A percentile compares a stretch with the other conserved stretches of the same genome.
Conservation (phyloP, 73 alveolate species). For the Paramecium primaurelia region DNA sequence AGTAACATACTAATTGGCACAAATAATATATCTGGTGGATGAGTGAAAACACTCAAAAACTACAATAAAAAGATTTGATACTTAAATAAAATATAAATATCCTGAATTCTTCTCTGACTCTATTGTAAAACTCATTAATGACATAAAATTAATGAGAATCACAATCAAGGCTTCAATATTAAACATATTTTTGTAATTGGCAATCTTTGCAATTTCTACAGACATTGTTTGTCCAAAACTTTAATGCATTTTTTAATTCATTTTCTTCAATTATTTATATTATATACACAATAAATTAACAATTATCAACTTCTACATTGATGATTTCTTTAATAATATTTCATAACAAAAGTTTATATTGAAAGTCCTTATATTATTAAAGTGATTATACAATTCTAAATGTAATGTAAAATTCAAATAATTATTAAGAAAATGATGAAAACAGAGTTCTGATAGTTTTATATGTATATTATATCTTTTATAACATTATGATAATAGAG, state of each 20-base stretch:
- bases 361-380: background rate
- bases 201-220: background rate
- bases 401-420: background rate
- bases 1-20: background rate
- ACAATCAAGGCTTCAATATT: background rate
- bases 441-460: background rate
- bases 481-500: background rate
- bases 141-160: background rate
- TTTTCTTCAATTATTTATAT: background rate
- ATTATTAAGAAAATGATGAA: background rate
- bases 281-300: background rate
- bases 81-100: background rate
- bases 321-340: background rate
- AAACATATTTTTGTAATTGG: background rate
- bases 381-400: background rate
- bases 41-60: background rate
- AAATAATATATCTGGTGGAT: background rate
- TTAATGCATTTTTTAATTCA: background rate
- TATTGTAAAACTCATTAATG: background rate
- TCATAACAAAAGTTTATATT: background rate
- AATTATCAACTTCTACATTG: background rate
- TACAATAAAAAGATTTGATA: background rate
- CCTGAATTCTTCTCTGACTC: background rate
- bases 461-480: background rate
- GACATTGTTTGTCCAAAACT: conserved; percentile 12